Evolutionary conservation across 2,329 filamentous ascomycete genomes (phyloP).

Genomic region (Dothistroma pini): DNA sequence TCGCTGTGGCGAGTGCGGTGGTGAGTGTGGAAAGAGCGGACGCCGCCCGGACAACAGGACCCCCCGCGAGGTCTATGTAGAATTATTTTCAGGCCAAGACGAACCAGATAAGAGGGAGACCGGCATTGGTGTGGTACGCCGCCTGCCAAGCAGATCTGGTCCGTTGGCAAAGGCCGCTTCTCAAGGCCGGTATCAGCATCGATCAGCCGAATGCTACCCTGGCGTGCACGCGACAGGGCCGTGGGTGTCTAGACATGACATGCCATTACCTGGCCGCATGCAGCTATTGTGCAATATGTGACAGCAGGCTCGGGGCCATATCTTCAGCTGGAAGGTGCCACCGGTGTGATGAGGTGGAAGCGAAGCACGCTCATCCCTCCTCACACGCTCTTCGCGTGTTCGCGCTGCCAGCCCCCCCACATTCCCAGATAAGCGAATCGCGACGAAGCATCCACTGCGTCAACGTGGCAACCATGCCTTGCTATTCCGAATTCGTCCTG

Average conservation of each 20-base stretch:
- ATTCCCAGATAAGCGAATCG: neutral
- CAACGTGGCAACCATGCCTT: neutral
- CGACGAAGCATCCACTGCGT: neutral
- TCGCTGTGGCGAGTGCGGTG: neutral
- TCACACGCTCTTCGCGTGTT: too few relatives aligned
- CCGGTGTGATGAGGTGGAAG: neutral
- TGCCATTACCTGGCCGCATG: neutral
- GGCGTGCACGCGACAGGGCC: constrained; percentile 5
- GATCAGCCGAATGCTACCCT: constrained; percentile 11
- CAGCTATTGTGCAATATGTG: neutral
- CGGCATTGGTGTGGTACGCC: neutral
- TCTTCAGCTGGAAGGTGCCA: neutral
- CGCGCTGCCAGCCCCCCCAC: neutral
- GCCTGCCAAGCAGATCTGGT: constrained; percentile 8
- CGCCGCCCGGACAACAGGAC: neutral
- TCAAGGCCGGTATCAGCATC: constrained; percentile 10
- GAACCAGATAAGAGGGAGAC: constrained; percentile 2
- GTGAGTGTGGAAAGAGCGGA: neutral
- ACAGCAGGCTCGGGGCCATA: neutral
- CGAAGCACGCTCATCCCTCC: neutral
- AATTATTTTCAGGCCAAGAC: neutral
- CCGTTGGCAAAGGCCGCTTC: constrained; percentile 6
- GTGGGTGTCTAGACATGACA: neutral
- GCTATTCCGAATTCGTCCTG: neutral
- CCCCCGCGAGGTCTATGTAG: neutral